A percentile compares a stretch with the other conserved stretches of the same genome.
Conservation (phyloP, 2,329 filamentous ascomycete genomes). For the Hypoxylon rubiginosum region DNA sequence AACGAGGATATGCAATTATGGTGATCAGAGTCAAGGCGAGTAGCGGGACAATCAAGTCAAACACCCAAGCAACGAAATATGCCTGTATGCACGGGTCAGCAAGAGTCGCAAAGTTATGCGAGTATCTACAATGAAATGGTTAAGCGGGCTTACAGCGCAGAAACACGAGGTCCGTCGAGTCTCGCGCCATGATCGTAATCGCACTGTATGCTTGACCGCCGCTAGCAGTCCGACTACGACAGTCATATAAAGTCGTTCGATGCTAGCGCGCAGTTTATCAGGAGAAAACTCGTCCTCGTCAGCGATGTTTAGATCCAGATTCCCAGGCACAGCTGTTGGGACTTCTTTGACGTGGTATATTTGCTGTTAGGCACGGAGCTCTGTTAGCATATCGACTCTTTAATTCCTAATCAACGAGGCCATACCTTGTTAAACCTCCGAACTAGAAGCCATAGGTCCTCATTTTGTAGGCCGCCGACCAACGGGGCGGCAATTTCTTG, state of each 20-base stretch:
- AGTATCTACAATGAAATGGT: not conserved
- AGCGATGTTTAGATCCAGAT: slow-evolving; percentile 83
- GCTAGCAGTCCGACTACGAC: slow-evolving; percentile 76
- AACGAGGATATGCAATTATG: slow-evolving; percentile 74
- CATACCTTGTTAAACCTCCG: slow-evolving; percentile 79
- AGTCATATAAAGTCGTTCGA: slow-evolving; percentile 87
- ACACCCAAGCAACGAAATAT: slow-evolving; percentile 75
- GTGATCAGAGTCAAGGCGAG: slow-evolving; percentile 71
- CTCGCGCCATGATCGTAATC: slow-evolving; percentile 85
- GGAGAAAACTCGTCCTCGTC: slow-evolving; percentile 88
- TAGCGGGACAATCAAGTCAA: slow-evolving; percentile 78
- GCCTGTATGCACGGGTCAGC: slow-evolving; percentile 44
- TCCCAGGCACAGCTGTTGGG: slow-evolving; percentile 69
- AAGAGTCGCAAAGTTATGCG: not conserved
- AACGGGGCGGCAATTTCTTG: slow-evolving; percentile 69
- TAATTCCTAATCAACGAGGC: not conserved
- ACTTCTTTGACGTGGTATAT: slow-evolving; percentile 77
- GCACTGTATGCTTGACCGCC: slow-evolving; percentile 79
- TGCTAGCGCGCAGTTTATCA: slow-evolving; percentile 81
- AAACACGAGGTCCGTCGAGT: slow-evolving; percentile 76
- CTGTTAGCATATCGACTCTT: slow-evolving; percentile 24
- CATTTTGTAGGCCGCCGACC: slow-evolving; percentile 77
- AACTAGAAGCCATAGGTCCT: slow-evolving; percentile 79
- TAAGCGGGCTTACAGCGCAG: slow-evolving; percentile 59
- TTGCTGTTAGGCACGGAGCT: slow-evolving; percentile 56